A percentile compares a stretch with the other conserved stretches of the same genome.
Evolutionary conservation across 31 red algal genomes (phyloP).

Genomic region (Asparagopsis taxiformis): DNA sequence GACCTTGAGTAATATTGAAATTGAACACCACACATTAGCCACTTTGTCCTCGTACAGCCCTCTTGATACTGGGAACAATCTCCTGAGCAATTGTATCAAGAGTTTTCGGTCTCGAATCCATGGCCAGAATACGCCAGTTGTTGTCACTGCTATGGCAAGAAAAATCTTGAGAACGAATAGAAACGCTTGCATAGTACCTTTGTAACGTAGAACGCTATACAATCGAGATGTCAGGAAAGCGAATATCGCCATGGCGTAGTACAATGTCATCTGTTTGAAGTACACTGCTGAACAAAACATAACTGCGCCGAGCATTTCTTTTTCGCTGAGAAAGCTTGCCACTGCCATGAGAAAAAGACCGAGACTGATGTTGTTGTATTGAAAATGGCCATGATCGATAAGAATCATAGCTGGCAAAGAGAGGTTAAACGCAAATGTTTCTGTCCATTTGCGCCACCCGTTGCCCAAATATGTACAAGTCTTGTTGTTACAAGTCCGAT

Average conservation of each 20-base stretch:
- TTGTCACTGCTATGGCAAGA: constrained; percentile 19
- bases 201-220: not conserved
- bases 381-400: constrained; percentile 96
- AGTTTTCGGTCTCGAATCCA: constrained; percentile 17
- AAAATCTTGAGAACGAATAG: constrained; percentile 22
- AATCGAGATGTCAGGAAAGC: constrained; percentile 34
- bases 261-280: constrained; percentile 92
- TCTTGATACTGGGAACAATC: constrained; percentile 82
- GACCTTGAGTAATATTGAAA: constrained; percentile 58
- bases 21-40: constrained; percentile 90
- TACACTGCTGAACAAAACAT: constrained; percentile 61
- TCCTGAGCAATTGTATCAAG: constrained; percentile 19
- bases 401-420: constrained; percentile 67
- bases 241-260: constrained; percentile 62
- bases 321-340: constrained; percentile 15
- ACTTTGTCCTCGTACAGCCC: constrained; percentile 98
- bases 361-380: constrained; percentile 80
- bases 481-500: not conserved
- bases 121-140: constrained; percentile 41
- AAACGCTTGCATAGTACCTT: constrained; percentile 8
- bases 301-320: constrained; percentile 46
- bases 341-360: constrained; percentile 71
- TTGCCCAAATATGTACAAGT: not conserved
- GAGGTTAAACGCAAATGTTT: constrained; percentile 19
- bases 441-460: not conserved